Base-by-base conservation (phyloP, 2,329 filamentous ascomycete genomes). In the Apiospora hydei region DNA sequence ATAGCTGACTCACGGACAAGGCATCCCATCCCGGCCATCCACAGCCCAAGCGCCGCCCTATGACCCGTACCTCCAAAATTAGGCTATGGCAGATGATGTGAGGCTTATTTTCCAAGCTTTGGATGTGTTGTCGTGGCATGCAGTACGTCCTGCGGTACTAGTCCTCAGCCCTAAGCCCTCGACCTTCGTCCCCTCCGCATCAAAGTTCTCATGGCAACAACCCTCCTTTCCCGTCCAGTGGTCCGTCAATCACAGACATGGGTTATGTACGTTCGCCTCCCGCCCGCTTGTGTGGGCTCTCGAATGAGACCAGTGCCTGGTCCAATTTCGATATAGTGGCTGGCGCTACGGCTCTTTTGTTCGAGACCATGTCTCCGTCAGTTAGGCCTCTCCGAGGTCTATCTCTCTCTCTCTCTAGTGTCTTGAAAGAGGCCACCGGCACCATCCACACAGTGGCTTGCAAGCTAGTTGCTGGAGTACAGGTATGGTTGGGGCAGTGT, bases 111-210 rank as follows among this genome's bases (percentile, higher is more conserved):
- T 34, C 51, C 26, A 7, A 34, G 51, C 26, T 34, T 18, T 30
- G 14, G 51, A 30, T 57, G 14, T 21, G 53, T 14, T 38, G 53
- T 38, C 53, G 30, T 38, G 10, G 53, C 30, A 43, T 43, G 10
- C 41, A 11, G 41, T 43, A 43, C 41, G 6, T 43, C 13, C 41
- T 43, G 13, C 34, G 7, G 34, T 38, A 38, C 34, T 43, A 43
- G 41, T 43, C 7, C 53, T 61, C 53, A 64, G 34, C 57, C 57
- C 57, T 64, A 64, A 64, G 13, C 57, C 57, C 34, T 24, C 34
- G 10, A 38, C 34, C 34, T 11, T 57, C 14, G 34, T 38, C 34
- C 34, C 34, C 41, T 43, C 41, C 10, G 41, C 10, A 11, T 14
- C 41, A 43, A 11, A 43, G 41, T 3, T 14, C 41, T 43, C 41